Evolutionary conservation across 2,329 filamentous ascomycete genomes (phyloP), one percentile per base, ranked within the genome.

Genomic region (Venturiaceae sp.): DNA sequence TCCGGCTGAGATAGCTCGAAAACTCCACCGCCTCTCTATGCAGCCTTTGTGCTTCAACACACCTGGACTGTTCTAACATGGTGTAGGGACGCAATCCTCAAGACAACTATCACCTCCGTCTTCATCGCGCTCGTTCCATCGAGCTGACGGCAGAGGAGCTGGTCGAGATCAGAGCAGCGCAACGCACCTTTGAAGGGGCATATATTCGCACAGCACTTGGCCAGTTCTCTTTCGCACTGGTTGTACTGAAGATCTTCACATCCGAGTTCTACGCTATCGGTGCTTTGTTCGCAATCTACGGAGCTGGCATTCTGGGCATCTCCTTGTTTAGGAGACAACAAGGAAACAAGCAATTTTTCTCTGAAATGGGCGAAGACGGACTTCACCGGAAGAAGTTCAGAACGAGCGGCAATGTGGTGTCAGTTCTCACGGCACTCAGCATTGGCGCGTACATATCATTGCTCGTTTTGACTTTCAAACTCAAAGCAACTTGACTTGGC

Each of bases 171-270:
- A 89, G 94, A 63, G 94, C 94, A 13, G 90, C 92, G 11, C 94
- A 99, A 71, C 84, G 94, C 58, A 99, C 94, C 1, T 99, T 97
- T 66, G 94, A 99, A 74, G 94, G 94, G 23, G 94, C 94, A 23
- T 99, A 97, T 74, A 87, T 96, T 68, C 88, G 94, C 61, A 99
- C 94, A 0, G 92, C 92, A 2, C 83, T 99, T 21, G 90, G 89
- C 3, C 92, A 97, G 68, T 97, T 97, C 77, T 92, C 88, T 59
- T 97, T 99, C 72, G 86, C 92, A 21, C 84, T 99, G 54, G 86
- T 99, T 62, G 89, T 99, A 56, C 83, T 96, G 64, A 96, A 95
- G 76, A 95, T 99, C 72, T 97, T 99, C 76, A 96, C 91, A 8
- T 83, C 86, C 56, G 94, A 97, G 69, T 97, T 99, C 77, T 97